These are phyloP conservation scores for Heterobasidion annosum DNA, from an alignment of 1,284 basidiomycete genomes.

Conservation along the genomic window DNA sequence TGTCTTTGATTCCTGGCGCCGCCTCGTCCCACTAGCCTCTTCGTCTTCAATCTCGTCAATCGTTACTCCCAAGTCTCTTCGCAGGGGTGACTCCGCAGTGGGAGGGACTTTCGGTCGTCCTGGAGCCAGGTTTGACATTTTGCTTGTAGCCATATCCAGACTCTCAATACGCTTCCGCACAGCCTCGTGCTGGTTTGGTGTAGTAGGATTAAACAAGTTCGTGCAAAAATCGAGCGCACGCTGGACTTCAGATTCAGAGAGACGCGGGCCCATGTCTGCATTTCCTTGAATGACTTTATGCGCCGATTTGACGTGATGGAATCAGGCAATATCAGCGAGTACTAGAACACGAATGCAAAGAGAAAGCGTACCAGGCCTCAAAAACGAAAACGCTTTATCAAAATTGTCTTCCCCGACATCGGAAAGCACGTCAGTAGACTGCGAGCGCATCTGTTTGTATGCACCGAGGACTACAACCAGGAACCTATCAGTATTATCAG, in stretches of 20 bases:
- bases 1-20: background rate
- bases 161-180: conserved; percentile 19
- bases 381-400: conserved; percentile 48
- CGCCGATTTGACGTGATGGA: background rate
- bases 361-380: conserved; percentile 42
- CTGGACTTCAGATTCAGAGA: conserved; percentile 65
- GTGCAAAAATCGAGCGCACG: conserved; percentile 32
- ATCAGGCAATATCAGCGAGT: background rate
- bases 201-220: conserved; percentile 28
- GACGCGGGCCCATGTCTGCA: conserved; percentile 57
- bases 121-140: background rate
- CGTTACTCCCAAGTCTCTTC: background rate
- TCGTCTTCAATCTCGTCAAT: background rate
- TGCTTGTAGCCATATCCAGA: conserved; percentile 4
- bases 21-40: background rate
- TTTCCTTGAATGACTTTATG: conserved; percentile 64
- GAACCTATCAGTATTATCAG: conserved; percentile 31
- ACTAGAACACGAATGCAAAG: background rate
- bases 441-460: conserved; percentile 53
- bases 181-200: conserved; percentile 23
- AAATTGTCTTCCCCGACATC: conserved; percentile 54
- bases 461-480: conserved; percentile 59
- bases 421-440: conserved; percentile 40
- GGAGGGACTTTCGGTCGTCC: background rate
- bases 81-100: background rate